These are phyloP conservation scores for Polysphondylium violaceum DNA, from an alignment of 78 protist genomes.

Conservation along the genomic window DNA sequence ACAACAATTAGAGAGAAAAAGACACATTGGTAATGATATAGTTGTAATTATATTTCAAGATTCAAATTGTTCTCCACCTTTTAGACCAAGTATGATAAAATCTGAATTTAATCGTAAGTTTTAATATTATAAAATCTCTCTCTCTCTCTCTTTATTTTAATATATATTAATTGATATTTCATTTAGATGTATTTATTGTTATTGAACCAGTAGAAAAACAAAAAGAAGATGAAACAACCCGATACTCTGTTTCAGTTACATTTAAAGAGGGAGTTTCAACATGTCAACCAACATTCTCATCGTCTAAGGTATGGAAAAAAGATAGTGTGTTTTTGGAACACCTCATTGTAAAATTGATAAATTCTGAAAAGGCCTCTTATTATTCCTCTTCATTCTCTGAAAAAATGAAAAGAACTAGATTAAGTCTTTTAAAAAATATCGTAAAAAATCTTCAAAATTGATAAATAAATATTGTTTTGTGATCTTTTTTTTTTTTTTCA, in stretches of 20 bases:
- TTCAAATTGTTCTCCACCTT: slow-evolving; percentile 25
- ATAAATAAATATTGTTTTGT: neutral
- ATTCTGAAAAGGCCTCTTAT: slow-evolving; percentile 77
- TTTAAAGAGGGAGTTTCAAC: slow-evolving; percentile 63
- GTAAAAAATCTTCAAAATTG: slow-evolving; percentile 4
- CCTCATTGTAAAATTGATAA: slow-evolving; percentile 36
- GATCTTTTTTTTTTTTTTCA: neutral
- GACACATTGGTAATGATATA: slow-evolving; percentile 92
- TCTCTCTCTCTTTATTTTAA: neutral
- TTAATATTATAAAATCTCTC: neutral
- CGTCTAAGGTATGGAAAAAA: slow-evolving; percentile 67
- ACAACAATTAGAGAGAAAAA: slow-evolving; percentile 89
- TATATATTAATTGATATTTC: neutral
- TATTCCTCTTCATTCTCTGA: slow-evolving; percentile 72
- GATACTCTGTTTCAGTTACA: slow-evolving; percentile 46
- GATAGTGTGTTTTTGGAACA: slow-evolving; percentile 51
- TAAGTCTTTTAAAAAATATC: slow-evolving; percentile 36
- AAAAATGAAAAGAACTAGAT: slow-evolving; percentile 79
- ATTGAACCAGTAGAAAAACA: slow-evolving; percentile 47
- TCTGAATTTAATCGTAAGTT: slow-evolving; percentile 62
- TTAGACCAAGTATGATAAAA: slow-evolving; percentile 39
- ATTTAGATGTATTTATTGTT: slow-evolving; percentile 50
- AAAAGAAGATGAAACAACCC: slow-evolving; percentile 5
- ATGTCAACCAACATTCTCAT: slow-evolving; percentile 28
- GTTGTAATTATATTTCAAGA: slow-evolving; percentile 85